A percentile compares a stretch with the other conserved stretches of the same genome.
These are phyloP conservation scores for Microbotryum silenes-acaulis DNA, from an alignment of 1,284 basidiomycete genomes.

Conservation along the genomic window DNA sequence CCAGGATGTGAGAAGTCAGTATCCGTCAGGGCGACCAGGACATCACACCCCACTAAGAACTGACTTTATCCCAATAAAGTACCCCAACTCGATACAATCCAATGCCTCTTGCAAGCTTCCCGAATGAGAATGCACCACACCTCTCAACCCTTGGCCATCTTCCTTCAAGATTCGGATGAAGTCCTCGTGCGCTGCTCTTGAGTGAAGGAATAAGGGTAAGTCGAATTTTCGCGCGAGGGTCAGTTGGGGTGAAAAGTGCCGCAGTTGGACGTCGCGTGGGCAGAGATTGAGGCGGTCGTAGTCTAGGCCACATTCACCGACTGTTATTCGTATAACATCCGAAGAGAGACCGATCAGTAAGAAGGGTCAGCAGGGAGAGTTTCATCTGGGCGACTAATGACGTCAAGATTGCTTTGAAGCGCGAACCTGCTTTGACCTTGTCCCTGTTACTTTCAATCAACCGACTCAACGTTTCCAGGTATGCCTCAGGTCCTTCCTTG, in stretches of 20 bases:
- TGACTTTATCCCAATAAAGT: constrained; percentile 25
- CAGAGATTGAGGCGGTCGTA: constrained; percentile 76
- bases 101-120: constrained; percentile 59
- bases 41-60: no score
- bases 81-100: constrained; percentile 52
- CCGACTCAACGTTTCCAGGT: constrained; percentile 55
- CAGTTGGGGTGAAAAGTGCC: constrained; percentile 65
- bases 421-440: constrained; percentile 8
- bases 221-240: constrained; percentile 60
- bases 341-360: neutral
- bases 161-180: constrained; percentile 56
- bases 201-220: constrained; percentile 79
- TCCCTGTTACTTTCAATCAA: constrained; percentile 49
- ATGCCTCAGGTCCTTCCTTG: constrained; percentile 55
- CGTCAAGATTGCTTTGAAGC: neutral
- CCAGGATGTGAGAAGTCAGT: no score
- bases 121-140: constrained; percentile 82
- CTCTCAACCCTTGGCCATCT: constrained; percentile 48
- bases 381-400: neutral
- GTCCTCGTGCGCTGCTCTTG: constrained; percentile 65
- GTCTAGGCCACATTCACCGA: constrained; percentile 84
- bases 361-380: no score
- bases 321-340: constrained; percentile 36
- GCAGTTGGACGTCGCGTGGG: constrained; percentile 38
- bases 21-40: no score